Conservation (phyloP, 495 filamentous ascomycete genomes). For the Aspergillus olivimuriae region DNA sequence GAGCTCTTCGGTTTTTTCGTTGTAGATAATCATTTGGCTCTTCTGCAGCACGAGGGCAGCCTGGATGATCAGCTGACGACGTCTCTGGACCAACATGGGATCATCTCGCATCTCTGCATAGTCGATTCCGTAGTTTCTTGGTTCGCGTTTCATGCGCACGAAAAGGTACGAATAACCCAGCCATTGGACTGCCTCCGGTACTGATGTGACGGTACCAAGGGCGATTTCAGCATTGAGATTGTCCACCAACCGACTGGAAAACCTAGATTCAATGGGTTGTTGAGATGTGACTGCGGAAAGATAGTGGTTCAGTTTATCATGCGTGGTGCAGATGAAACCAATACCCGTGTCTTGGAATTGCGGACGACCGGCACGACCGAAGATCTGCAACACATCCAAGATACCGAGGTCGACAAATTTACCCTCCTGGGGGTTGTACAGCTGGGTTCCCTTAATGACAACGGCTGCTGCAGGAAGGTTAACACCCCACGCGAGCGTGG, state of each 20-base stretch:
- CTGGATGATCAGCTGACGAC: conserved; percentile 76
- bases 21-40: conserved; percentile 98
- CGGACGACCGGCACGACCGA: conserved; percentile 93
- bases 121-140: conserved; percentile 90
- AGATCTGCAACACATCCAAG: conserved; percentile 96
- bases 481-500: conserved; percentile 97
- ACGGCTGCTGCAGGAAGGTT: conserved; percentile 97
- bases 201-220: conserved; percentile 89
- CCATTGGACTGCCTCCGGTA: conserved; percentile 93
- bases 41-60: conserved; percentile 79
- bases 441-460: conserved; percentile 93
- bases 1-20: conserved; percentile 85
- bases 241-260: conserved; percentile 86
- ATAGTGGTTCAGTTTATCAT: conserved; percentile 90
- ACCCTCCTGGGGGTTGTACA: conserved; percentile 93
- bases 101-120: conserved; percentile 87
- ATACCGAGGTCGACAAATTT: conserved; percentile 97
- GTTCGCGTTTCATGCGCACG: conserved; percentile 90
- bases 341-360: conserved; percentile 96
- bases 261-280: conserved; percentile 90
- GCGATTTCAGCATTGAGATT: conserved; percentile 95
- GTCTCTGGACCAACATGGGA: conserved; percentile 71
- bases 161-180: conserved; percentile 97
- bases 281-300: conserved; percentile 89
- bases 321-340: conserved; percentile 92